These are phyloP conservation scores for Atractiella rhizophila DNA, from an alignment of 768 basidiomycete species.

Conservation along the genomic window DNA sequence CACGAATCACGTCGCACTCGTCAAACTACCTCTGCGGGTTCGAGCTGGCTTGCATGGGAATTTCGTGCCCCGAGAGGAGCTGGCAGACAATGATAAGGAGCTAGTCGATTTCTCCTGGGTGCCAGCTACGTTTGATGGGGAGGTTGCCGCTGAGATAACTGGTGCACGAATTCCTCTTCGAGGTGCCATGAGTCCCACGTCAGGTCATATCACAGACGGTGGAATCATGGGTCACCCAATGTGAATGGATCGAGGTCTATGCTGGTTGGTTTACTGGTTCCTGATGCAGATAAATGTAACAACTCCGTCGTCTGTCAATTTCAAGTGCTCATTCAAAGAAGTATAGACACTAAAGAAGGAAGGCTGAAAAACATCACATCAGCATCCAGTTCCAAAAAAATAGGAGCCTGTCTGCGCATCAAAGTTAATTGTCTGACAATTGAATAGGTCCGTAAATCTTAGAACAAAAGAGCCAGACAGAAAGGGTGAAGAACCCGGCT, in stretches of 20 bases:
- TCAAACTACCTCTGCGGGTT: conserved; percentile 1
- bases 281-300: no score
- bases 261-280: no score
- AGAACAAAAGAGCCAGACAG: no score
- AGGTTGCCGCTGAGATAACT: background rate
- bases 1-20: background rate
- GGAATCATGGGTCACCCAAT: background rate
- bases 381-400: no score
- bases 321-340: no score
- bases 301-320: no score
- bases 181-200: background rate
- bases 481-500: no score
- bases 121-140: background rate
- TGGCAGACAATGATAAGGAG: conserved; percentile 1
- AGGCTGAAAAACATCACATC: no score
- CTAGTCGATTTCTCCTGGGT: conserved; percentile 2
- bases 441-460: no score
- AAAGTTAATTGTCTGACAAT: no score
- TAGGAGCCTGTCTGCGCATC: no score
- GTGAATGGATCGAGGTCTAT: background rate
- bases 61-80: background rate
- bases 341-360: no score
- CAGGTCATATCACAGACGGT: background rate
- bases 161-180: background rate
- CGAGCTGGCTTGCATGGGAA: conserved; percentile 1